These are phyloP conservation scores for Brassica nigra DNA, from an alignment of 345 rosid species.

Conservation along the genomic window DNA sequence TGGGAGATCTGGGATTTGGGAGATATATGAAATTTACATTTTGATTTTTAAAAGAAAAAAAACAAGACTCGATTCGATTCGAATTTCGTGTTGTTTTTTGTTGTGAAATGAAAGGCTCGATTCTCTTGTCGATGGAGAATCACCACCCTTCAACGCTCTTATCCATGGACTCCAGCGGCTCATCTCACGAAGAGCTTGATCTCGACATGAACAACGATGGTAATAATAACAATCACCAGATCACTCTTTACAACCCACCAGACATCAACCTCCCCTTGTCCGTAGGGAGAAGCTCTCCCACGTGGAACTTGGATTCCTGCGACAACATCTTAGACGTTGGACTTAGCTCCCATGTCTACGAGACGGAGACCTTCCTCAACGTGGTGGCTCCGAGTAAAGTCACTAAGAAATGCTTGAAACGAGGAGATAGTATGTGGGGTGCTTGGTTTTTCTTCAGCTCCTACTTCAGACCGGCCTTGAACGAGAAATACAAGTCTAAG, in stretches of 20 bases:
- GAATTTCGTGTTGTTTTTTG: too few relatives aligned
- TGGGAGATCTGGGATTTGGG: slow-evolving; percentile 40
- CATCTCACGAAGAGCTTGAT: slow-evolving; percentile 83
- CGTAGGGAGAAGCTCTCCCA: slow-evolving; percentile 54
- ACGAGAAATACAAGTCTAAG: slow-evolving; percentile 83
- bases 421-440: slow-evolving; percentile 94
- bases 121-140: slow-evolving; percentile 78
- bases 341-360: slow-evolving; percentile 68
- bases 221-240: slow-evolving; percentile 62
- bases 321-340: slow-evolving; percentile 77
- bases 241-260: slow-evolving; percentile 78
- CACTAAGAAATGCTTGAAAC: slow-evolving; percentile 66
- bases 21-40: not conserved
- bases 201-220: slow-evolving; percentile 58
- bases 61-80: not conserved
- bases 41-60: not conserved
- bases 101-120: slow-evolving; percentile 43
- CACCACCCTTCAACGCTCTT: slow-evolving; percentile 92
- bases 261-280: slow-evolving; percentile 95
- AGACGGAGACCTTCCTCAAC: slow-evolving; percentile 62
- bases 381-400: slow-evolving; percentile 55
- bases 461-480: slow-evolving; percentile 81
- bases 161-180: slow-evolving; percentile 91
- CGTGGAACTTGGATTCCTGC: slow-evolving; percentile 64
- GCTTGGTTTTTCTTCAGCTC: slow-evolving; percentile 98